These are phyloP conservation scores for Colletotrichum sp. DNA, from an alignment of 2,329 filamentous ascomycete genomes.

Conservation along the genomic window DNA sequence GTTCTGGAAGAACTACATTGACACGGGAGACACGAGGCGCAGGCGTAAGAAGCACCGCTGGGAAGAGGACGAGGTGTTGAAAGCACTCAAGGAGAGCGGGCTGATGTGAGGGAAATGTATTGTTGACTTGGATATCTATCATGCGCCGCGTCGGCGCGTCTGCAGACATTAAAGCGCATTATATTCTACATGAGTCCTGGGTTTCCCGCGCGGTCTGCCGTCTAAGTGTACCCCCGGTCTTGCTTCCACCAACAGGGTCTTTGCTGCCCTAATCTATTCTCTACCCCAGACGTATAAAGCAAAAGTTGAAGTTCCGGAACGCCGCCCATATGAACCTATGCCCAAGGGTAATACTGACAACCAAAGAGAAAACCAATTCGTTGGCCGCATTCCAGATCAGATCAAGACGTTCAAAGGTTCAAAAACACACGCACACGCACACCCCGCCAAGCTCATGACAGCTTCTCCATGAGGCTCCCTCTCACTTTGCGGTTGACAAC, in stretches of 20 bases:
- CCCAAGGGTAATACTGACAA: neutral
- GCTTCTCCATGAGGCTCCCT: constrained; percentile 62
- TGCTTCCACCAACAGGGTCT: neutral
- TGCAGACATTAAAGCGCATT: constrained; percentile 16
- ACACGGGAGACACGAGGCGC: constrained; percentile 43
- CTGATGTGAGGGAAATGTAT: constrained; percentile 28
- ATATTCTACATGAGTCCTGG: constrained; percentile 18
- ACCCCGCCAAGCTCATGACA: neutral
- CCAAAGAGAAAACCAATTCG: neutral
- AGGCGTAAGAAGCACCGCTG: constrained; percentile 27
- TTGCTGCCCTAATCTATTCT: neutral
- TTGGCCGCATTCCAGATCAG: neutral
- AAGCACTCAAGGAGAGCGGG: constrained; percentile 48
- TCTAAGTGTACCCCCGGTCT: neutral
- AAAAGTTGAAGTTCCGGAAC: neutral
- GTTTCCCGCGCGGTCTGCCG: neutral
- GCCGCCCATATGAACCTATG: constrained; percentile 18
- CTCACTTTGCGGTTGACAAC: constrained; percentile 82
- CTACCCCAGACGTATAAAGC: neutral
- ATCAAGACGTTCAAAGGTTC: neutral
- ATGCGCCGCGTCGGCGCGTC: neutral
- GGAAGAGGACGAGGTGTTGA: constrained; percentile 46
- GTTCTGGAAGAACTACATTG: constrained; percentile 87
- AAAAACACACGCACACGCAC: neutral
- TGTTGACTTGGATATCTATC: constrained; percentile 10